phyloP scores from a whole-genome alignment of 257 asterid genomes.

The Solanum peruvianum region DNA sequence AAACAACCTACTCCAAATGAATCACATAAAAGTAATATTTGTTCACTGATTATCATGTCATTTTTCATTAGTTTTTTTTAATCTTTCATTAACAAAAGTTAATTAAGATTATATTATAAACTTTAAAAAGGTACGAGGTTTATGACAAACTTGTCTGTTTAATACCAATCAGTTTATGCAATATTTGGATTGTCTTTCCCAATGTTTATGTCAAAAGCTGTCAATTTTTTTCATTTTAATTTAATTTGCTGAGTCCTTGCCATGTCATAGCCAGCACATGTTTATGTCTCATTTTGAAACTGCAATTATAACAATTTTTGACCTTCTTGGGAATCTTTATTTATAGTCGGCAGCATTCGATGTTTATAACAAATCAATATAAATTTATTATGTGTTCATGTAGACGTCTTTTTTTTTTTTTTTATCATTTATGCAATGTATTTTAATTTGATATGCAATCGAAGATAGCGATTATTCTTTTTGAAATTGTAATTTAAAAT shows the following conservation, averaged over 20 bases:
- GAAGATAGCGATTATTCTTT: not conserved
- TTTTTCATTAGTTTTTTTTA: not conserved
- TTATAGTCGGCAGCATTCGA: not conserved
- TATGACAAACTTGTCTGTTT: not conserved
- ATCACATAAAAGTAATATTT: not conserved
- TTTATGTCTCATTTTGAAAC: not conserved
- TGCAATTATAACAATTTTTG: not conserved
- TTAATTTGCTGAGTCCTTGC: not conserved
- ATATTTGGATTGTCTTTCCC: not conserved
- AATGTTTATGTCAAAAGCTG: not conserved
- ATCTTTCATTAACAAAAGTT: not conserved
- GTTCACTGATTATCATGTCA: not conserved
- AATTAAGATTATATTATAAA: not conserved
- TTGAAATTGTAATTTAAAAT: no score
- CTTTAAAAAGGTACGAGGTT: not conserved
- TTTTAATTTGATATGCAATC: not conserved
- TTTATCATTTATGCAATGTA: not conserved
- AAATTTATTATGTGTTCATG: rapidly evolving
- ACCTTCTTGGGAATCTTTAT: not conserved
- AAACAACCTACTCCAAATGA: not conserved
- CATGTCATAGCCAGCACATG: not conserved
- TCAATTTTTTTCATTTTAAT: not conserved
- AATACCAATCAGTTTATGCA: not conserved
- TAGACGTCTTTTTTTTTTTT: not conserved
- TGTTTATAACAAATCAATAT: not conserved